These are phyloP conservation scores for Cryphonectria carpinicola DNA, from an alignment of 2,329 filamentous ascomycete genomes.

Conservation along the genomic window DNA sequence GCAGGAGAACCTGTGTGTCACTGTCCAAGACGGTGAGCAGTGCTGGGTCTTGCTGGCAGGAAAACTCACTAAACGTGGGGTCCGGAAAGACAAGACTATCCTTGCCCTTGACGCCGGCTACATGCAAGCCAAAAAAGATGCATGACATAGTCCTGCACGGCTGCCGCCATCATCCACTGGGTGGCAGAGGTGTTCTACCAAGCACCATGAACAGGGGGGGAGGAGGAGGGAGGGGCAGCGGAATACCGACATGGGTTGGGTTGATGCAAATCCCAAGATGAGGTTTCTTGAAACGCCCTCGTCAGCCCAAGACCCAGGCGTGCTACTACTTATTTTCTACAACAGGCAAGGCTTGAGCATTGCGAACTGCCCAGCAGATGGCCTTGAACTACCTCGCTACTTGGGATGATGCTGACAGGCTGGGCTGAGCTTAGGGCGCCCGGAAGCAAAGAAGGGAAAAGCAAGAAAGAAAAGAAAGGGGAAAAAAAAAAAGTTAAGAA, in stretches of 20 bases:
- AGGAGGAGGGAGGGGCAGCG: not conserved
- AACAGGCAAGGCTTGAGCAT: not conserved
- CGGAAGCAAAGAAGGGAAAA: not conserved
- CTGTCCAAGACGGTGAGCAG: slow-evolving; percentile 26
- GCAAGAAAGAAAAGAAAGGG: not conserved
- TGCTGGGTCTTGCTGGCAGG: slow-evolving; percentile 10
- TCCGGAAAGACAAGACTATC: slow-evolving; percentile 36
- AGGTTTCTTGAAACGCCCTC: slow-evolving; percentile 6
- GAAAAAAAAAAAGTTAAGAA: not conserved
- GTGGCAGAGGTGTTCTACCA: slow-evolving; percentile 3
- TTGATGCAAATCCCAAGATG: slow-evolving; percentile 7
- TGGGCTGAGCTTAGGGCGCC: not conserved
- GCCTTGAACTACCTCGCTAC: not conserved
- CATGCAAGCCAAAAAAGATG: slow-evolving; percentile 20
- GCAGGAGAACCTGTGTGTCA: slow-evolving; percentile 9
- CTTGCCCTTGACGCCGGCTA: slow-evolving; percentile 12
- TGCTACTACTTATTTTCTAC: not conserved
- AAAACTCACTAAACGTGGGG: slow-evolving; percentile 24
- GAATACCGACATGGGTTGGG: slow-evolving; percentile 5
- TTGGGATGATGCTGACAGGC: not conserved
- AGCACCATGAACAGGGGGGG: slow-evolving; percentile 4
- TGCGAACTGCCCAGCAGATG: not conserved
- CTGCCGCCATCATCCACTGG: slow-evolving; percentile 6
- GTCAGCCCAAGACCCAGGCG: not conserved
- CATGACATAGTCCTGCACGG: slow-evolving; percentile 24